Percentiles rank a stretch among this genome's conserved stretches.
These are phyloP conservation scores for Taphrina deformans DNA, from an alignment of 1,139 yeast genomes.

Conservation along the genomic window DNA sequence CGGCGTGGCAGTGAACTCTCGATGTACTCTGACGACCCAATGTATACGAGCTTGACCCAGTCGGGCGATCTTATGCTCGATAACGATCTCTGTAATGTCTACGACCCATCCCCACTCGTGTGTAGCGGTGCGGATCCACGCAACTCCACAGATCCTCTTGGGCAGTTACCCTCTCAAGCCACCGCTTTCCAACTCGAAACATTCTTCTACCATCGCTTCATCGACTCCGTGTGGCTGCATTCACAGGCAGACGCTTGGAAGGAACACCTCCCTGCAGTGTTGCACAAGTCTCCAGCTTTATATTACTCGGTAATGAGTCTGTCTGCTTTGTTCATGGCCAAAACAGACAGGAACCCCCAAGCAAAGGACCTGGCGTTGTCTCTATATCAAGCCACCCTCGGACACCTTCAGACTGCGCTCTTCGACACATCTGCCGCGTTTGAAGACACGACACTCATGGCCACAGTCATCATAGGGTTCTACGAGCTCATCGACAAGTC, in stretches of 20 bases:
- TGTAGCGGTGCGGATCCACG: not conserved
- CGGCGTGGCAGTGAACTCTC: conserved; percentile 7
- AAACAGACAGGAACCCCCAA: not conserved
- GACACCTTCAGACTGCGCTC: conserved; percentile 19
- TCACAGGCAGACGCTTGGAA: conserved; percentile 21
- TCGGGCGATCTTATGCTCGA: not conserved
- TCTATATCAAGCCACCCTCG: conserved; percentile 9
- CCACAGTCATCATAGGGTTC: conserved; percentile 27
- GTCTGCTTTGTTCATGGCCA: conserved; percentile 36
- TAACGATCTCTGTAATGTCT: not conserved
- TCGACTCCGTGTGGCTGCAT: conserved; percentile 24
- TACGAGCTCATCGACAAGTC: conserved; percentile 30
- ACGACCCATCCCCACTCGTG: not conserved
- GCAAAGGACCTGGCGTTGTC: conserved; percentile 23
- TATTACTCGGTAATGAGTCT: conserved; percentile 37
- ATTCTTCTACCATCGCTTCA: conserved; percentile 23
- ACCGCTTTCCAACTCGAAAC: conserved; percentile 11
- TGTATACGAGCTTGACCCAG: not conserved
- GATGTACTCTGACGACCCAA: not conserved
- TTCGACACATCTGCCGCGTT: conserved; percentile 8
- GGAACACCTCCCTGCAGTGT: conserved; percentile 2
- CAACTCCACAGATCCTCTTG: not conserved
- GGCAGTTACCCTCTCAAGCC: not conserved
- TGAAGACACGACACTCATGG: conserved; percentile 27
- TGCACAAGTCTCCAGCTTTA: conserved; percentile 28